Conservation (phyloP, 768 basidiomycete genomes). For the Tricholoma bakamatsutake region DNA sequence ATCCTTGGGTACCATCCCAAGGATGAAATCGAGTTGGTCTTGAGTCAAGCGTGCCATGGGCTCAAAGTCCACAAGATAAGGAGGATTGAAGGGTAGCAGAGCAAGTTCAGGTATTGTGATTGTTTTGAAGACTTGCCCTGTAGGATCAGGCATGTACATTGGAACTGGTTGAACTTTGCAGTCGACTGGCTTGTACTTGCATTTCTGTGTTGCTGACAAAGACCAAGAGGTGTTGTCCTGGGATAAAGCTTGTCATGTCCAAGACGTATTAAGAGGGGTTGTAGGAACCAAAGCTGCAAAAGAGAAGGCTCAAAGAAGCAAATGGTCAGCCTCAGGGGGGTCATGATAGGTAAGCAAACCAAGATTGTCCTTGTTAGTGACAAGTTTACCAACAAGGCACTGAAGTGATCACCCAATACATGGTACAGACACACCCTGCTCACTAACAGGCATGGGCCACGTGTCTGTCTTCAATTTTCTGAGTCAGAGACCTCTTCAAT, state of each 20-base stretch:
- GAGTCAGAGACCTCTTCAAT: not conserved
- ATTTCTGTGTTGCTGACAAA: not conserved
- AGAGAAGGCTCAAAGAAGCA: slow-evolving; percentile 2
- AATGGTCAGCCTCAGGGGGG: slow-evolving; percentile 12
- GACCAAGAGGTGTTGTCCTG: slow-evolving; percentile 1
- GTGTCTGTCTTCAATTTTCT: slow-evolving; percentile 2
- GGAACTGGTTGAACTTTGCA: slow-evolving; percentile 21
- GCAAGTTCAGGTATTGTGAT: slow-evolving; percentile 10
- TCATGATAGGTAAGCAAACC: not conserved
- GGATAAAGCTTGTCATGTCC: slow-evolving; percentile 9
- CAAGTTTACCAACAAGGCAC: slow-evolving; percentile 3
- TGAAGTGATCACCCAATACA: slow-evolving; percentile 9
- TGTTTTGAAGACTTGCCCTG: not conserved
- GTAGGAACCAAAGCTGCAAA: not conserved
- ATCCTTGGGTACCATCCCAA: slow-evolving; percentile 2
- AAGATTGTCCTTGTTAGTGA: not conserved
- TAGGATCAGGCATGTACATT: slow-evolving; percentile 18
- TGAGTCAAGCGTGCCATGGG: slow-evolving; percentile 6
- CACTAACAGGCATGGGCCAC: not conserved
- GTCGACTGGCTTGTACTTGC: slow-evolving; percentile 20
- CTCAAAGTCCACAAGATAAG: slow-evolving; percentile 1
- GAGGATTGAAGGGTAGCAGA: slow-evolving; percentile 4
- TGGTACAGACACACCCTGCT: slow-evolving; percentile 9
- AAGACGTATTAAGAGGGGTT: slow-evolving; percentile 2
- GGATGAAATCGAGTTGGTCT: slow-evolving; percentile 12